Evolutionary conservation across 805 yeast species (phyloP), one percentile per base, ranked within the genome.

Genomic region (Zygosaccharomyces pseudorouxii): DNA sequence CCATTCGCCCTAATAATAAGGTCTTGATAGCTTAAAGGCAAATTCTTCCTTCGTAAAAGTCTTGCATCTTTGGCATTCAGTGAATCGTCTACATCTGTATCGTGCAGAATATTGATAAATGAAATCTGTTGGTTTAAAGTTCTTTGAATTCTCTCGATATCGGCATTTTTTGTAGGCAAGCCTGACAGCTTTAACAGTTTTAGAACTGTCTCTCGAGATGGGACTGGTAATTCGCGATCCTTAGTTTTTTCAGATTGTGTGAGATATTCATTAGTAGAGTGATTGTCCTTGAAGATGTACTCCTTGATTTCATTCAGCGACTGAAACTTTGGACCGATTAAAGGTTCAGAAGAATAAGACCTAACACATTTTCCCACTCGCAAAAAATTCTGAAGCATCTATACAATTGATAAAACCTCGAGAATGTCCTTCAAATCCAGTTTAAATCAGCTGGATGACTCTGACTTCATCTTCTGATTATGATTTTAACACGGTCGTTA

Each of bases 121-220:
- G 65, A 60, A 20, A 81, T 65, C 52, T 81, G 86, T 14, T 73
- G 72, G 33, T 68, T 66, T 42, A 81, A 58, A 0, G 72, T 69
- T 0, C 48, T 38, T 11, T 67, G 62, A 36, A 76, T 62, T 25
- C 55, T 55, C 3, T 52, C 49, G 19, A 70, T 63, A 31, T 72
- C 69, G 1, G 42, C 48, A 20, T 42, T 44, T 3, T 56, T 59
- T 0, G 46, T 45, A 3, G 74, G 70, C 4, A 81, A 54, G 0
- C 86, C 85, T 0, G 84, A 75, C 18, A 80, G 59, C 35, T 69
- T 68, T 28, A 78, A 55, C 41, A 80, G 56, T 37, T 69, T 75
- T 22, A 48, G 38, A 4, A 62, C 55, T 1, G 47, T 45, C n/a
- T 51, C 54, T 14, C 36, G 42, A 16, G 53, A 41, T 9, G 55